phyloP scores from a whole-genome alignment of 192 early-diverging fungal species.

The Neocallimastix lanati region DNA sequence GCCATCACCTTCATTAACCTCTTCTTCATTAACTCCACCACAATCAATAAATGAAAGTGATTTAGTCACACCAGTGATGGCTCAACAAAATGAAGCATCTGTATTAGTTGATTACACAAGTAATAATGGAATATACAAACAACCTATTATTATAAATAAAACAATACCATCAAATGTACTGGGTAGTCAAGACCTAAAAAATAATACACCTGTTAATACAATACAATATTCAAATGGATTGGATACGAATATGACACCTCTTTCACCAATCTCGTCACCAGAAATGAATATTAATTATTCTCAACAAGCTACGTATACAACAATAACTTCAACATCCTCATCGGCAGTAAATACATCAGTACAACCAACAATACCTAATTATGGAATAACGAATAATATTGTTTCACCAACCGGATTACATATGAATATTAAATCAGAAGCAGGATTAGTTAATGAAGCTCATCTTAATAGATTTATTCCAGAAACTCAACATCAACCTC shows the following conservation, averaged over 20 bases:
- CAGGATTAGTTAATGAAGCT: background rate
- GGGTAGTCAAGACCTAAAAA: background rate
- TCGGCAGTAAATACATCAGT: background rate
- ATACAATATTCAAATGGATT: background rate
- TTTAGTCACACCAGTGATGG: constrained; percentile 1
- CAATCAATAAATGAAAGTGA: background rate
- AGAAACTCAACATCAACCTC: no score
- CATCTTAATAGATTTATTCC: background rate
- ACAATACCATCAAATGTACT: background rate
- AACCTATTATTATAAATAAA: background rate
- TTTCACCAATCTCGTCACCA: background rate
- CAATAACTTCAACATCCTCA: background rate
- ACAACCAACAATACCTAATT: background rate
- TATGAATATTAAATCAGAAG: background rate
- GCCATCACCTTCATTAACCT: background rate
- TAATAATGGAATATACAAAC: background rate
- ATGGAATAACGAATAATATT: background rate
- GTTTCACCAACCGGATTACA: background rate
- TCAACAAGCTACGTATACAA: background rate
- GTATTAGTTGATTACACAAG: background rate
- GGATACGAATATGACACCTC: background rate
- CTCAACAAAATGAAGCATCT: constrained; percentile 2
- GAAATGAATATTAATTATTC: background rate
- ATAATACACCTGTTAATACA: background rate
- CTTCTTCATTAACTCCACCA: background rate